Base-by-base conservation (phyloP, 306 rosid species). In the Malus asiatica region DNA sequence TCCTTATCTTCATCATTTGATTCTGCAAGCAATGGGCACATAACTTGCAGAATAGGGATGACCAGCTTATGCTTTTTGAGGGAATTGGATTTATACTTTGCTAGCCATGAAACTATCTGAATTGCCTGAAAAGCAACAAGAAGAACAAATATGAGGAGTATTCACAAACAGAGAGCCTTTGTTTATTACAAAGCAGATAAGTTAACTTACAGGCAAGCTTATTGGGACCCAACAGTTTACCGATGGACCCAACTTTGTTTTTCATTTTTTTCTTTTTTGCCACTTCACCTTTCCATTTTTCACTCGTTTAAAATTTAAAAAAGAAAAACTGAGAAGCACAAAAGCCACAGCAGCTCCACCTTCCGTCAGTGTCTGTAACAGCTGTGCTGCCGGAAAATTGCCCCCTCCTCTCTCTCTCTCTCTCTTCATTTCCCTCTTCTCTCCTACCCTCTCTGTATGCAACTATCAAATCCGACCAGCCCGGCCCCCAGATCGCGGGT, bases 91-190 rank as follows among this genome's bases (percentile, higher is more conserved):
- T 25, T 25, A 25, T 25, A 25, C 25, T 25, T 25, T 25, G 25
- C 25, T 25, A 25, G 25, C 25, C 25, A 25, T 25, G 25, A 25
- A 25, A 25, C 25, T 25, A 25, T 25, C 25, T 25, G 25, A 25
- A 25, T 25, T 25, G 98, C 99, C 99, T 96, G 89, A 84, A 46
- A 80, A 70, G 53, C 61, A 79, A 76, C 62, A 75, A 75, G 14
- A 72, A 48, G 38, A 80, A 80, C 58, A 74, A 77, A 72, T 29
- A 72, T 42, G 27, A 27, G 27, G 35, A 13, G 23, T 30, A 40
- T 22, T 42, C n/a, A 68, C n/a, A 68, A 38, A 68, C n/a, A 42
- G 13, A 32, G 5, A 70, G 15, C 8, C 63, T 23, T 15, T 3
- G 25, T 72, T 58, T 72, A n/a, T 5, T 16, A 59, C 16, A n/a